Evolutionary conservation across 176 grass and related monocot species (phyloP).

Genomic region (Dactylis glomerata): DNA sequence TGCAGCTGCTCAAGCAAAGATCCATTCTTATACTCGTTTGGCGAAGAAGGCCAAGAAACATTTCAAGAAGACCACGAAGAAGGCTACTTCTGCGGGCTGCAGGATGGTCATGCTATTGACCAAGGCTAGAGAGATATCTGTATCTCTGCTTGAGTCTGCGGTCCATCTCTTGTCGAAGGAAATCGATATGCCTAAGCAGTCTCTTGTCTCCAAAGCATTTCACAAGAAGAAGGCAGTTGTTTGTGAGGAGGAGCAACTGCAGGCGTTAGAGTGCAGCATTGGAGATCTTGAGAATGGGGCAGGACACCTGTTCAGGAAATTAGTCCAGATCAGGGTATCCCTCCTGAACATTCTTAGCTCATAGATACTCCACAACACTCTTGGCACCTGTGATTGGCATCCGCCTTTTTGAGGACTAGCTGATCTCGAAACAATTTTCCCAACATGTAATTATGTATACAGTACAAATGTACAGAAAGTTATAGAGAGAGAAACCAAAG

Average conservation of each 20-base stretch:
- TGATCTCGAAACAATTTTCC: background rate
- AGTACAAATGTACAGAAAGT: background rate
- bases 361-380: constrained; percentile 6
- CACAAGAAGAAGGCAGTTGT: constrained; percentile 26
- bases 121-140: constrained; percentile 17
- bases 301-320: constrained; percentile 10
- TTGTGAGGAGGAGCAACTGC: constrained; percentile 31
- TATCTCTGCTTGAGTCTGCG: constrained; percentile 26
- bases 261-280: constrained; percentile 20
- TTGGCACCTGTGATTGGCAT: constrained; percentile 16
- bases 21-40: constrained; percentile 1
- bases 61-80: constrained; percentile 16
- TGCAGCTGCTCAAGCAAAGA: constrained; percentile 7
- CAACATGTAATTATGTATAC: background rate
- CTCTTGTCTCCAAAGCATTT: constrained; percentile 32
- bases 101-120: constrained; percentile 2
- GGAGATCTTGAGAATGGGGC: constrained; percentile 32
- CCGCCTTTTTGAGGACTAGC: constrained; percentile 24
- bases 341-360: constrained; percentile 35
- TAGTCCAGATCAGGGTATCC: constrained; percentile 36
- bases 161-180: constrained; percentile 23
- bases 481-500: background rate
- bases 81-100: background rate
- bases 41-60: constrained; percentile 27
- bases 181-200: constrained; percentile 19